Percentiles rank a stretch among this genome's conserved stretches.
Conservation (phyloP, 2,329 filamentous ascomycete species). For the Diaporthe capsici region DNA sequence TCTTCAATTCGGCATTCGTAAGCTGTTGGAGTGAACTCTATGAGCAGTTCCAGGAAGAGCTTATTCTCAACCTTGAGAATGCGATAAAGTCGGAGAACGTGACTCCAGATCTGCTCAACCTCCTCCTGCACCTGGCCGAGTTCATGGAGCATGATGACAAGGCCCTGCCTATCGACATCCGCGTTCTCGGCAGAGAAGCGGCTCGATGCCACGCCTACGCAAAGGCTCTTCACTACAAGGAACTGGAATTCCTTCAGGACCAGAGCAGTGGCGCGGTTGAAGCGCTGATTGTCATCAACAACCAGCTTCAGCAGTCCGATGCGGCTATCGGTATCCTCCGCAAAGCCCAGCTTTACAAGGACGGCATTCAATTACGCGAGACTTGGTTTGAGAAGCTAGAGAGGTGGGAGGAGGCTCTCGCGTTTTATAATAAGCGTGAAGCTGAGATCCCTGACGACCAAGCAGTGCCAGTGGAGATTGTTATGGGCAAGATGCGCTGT, state of each 20-base stretch:
- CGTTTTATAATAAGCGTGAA: constrained; percentile 92
- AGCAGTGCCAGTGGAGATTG: constrained; percentile 85
- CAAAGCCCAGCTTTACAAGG: constrained; percentile 94
- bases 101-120: constrained; percentile 93
- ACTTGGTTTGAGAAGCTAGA: constrained; percentile 99
- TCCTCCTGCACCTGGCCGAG: constrained; percentile 94
- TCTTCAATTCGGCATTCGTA: constrained; percentile 99
- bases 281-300: constrained; percentile 98
- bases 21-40: constrained; percentile 99
- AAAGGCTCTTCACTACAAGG: constrained; percentile 98
- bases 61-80: constrained; percentile 95
- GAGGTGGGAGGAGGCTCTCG: constrained; percentile 96
- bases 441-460: constrained; percentile 72
- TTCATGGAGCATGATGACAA: constrained; percentile 99
- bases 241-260: constrained; percentile 97
- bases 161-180: constrained; percentile 95
- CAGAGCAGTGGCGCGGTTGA: constrained; percentile 96
- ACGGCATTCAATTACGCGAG: constrained; percentile 93
- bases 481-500: constrained; percentile 99
- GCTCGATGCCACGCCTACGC: constrained; percentile 98
- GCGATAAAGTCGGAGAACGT: constrained; percentile 96
- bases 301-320: constrained; percentile 98
- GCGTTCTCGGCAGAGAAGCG: constrained; percentile 93
- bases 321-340: constrained; percentile 97
- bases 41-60: constrained; percentile 95